phyloP scores from a whole-genome alignment of 2,329 filamentous ascomycete genomes.

The Cercospora sesami region DNA sequence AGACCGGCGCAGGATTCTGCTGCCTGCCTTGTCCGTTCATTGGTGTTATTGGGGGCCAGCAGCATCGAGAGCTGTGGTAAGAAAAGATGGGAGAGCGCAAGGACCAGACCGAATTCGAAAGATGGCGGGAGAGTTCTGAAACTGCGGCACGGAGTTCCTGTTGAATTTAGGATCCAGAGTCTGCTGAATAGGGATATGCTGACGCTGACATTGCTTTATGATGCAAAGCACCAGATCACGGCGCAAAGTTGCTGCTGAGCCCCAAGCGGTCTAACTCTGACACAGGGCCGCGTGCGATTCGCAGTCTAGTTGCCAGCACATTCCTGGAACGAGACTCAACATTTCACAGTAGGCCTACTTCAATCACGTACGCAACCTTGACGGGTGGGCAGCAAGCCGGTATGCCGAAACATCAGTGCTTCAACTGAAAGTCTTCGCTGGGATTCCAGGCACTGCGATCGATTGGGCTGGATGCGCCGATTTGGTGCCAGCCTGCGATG shows the following conservation, averaged over 20 bases:
- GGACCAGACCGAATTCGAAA: background rate
- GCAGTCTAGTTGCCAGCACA: constrained; percentile 7
- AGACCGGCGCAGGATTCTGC: constrained; percentile 14
- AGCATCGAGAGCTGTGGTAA: background rate
- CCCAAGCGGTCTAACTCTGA: constrained; percentile 9
- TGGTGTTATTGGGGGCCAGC: background rate
- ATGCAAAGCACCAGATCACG: background rate
- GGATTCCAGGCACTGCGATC: background rate
- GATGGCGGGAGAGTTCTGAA: background rate
- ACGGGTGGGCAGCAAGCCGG: constrained; percentile 14
- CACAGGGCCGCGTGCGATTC: constrained; percentile 7
- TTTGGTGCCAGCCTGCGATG: constrained; percentile 3
- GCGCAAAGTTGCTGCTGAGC: constrained; percentile 9
- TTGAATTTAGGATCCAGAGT: background rate
- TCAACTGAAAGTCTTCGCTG: background rate
- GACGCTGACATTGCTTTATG: constrained; percentile 9
- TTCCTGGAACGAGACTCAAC: constrained; percentile 11
- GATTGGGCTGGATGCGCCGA: background rate
- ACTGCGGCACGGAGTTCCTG: background rate
- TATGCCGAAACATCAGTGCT: constrained; percentile 15
- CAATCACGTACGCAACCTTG: constrained; percentile 16
- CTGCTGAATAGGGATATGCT: constrained; percentile 5
- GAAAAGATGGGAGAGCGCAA: background rate
- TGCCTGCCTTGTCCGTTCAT: constrained; percentile 14
- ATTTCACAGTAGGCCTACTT: constrained; percentile 1